Percentiles rank a stretch among this genome's conserved stretches.
phyloP scores from a whole-genome alignment of 768 basidiomycete genomes.

The Brasilioporus rufonigricans region DNA sequence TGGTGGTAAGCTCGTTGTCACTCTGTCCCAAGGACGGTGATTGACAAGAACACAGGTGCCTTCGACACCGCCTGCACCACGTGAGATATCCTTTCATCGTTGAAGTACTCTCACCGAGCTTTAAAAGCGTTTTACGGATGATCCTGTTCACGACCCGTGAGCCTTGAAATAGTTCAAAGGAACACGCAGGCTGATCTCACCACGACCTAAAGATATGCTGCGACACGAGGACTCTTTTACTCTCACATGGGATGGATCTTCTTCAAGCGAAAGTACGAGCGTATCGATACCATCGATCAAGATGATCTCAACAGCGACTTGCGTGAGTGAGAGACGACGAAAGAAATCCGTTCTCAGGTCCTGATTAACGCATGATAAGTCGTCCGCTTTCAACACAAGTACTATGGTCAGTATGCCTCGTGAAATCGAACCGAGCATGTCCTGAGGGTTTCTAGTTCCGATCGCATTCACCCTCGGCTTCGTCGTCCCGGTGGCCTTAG shows the following conservation, averaged over 20 bases:
- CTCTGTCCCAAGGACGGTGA: not conserved
- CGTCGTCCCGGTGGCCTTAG: not conserved
- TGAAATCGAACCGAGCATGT: not conserved
- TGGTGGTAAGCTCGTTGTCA: conserved; percentile 6
- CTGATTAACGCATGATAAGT: conserved; percentile 1
- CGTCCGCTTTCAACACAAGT: conserved; percentile 10
- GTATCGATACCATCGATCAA: conserved; percentile 2
- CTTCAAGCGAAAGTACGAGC: conserved; percentile 11
- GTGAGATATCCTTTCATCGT: not conserved
- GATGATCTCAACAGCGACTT: conserved; percentile 4
- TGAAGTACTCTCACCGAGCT: not conserved
- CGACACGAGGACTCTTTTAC: conserved; percentile 7
- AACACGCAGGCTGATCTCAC: not conserved
- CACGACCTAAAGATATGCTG: conserved; percentile 4
- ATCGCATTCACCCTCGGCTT: conserved; percentile 7
- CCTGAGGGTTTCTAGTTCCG: conserved; percentile 4
- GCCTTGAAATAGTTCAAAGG: not conserved
- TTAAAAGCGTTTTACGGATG: conserved; percentile 8
- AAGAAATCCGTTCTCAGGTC: not conserved
- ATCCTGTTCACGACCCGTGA: conserved; percentile 14
- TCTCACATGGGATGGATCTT: conserved; percentile 14
- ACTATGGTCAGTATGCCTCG: conserved; percentile 5
- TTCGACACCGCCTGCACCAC: conserved; percentile 12
- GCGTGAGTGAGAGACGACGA: conserved; percentile 5
- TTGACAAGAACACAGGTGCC: conserved; percentile 6